phyloP scores from a whole-genome alignment of 2,329 filamentous ascomycete genomes.

The Cordyceps cicadae region DNA sequence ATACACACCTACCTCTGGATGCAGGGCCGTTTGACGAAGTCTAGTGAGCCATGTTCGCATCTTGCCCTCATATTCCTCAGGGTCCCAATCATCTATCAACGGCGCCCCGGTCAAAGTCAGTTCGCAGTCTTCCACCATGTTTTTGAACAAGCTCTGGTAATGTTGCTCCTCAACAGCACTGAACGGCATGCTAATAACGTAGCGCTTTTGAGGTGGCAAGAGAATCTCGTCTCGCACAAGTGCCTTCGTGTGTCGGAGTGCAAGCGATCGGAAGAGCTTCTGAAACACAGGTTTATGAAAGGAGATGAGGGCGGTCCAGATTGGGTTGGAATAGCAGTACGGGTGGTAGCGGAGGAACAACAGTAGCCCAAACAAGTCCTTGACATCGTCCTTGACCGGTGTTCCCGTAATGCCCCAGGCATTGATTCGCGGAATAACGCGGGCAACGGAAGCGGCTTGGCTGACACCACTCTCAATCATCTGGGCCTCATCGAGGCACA shows the following conservation, averaged over 20 bases:
- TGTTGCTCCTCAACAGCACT: slow-evolving; percentile 86
- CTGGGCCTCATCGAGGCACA: slow-evolving; percentile 72
- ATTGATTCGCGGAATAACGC: slow-evolving; percentile 71
- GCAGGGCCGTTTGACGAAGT: slow-evolving; percentile 74
- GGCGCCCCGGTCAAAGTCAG: slow-evolving; percentile 59
- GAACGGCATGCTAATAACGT: slow-evolving; percentile 84
- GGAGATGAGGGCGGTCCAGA: slow-evolving; percentile 61
- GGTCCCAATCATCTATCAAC: slow-evolving; percentile 52
- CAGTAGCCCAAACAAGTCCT: slow-evolving; percentile 71
- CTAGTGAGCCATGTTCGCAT: slow-evolving; percentile 76
- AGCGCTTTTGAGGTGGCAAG: slow-evolving; percentile 74
- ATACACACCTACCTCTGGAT: slow-evolving; percentile 69
- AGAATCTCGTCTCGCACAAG: slow-evolving; percentile 68
- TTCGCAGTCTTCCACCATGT: slow-evolving; percentile 64
- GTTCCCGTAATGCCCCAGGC: slow-evolving; percentile 89
- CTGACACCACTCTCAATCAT: slow-evolving; percentile 88
- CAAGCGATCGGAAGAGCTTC: slow-evolving; percentile 60
- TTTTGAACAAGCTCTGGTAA: slow-evolving; percentile 66
- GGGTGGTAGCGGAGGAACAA: slow-evolving; percentile 74
- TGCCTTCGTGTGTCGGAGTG: slow-evolving; percentile 80
- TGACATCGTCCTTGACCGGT: slow-evolving; percentile 70
- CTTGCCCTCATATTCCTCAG: slow-evolving; percentile 53
- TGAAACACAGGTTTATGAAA: slow-evolving; percentile 57
- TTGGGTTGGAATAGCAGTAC: slow-evolving; percentile 53
- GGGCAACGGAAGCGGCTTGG: slow-evolving; percentile 72